Evolutionary conservation across 1,139 yeast species (phyloP), one percentile per base, ranked within the genome.

Genomic region (Saccharomyces hybrid): DNA sequence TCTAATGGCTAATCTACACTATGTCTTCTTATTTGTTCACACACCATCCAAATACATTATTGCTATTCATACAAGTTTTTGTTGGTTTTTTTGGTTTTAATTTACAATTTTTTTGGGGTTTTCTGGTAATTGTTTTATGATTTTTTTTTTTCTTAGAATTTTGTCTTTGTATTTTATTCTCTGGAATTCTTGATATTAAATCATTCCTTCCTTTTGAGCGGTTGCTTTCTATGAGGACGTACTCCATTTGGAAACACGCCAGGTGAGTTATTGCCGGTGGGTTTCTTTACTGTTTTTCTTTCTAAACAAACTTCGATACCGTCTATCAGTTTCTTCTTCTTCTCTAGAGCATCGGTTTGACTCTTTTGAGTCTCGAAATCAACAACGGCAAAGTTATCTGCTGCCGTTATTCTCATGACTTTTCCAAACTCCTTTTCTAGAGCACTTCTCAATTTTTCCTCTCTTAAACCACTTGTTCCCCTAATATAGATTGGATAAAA

Each of bases 341-440:
- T 63, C 31, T 66, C 70, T 26, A 67, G 55, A 5, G 70, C 70
- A 20, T 66, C 67, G 8, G 56, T 59, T 56, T 66, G 69, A 51
- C 67, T 63, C 14, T 61, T 51, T 49, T 66, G 68, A 9, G 59
- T 56, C 54, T 64, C 68, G 53, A 67, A 67, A 57, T 67, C 71
- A 31, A 64, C 64, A 8, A 67, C 70, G 1, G 69, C 68, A 56
- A 66, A 67, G 38, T 64, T 64, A 31, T 64, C 68, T n/a, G 64
- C 65, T 32, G 59, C 57, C 13, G 63, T 63, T 47, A 66, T 62
- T 49, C 63, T 67, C 57, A 59, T 60, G 8, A 67, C 63, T 8
- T 61, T 59, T 13, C 71, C 71, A 52, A 65, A 67, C 44, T 64
- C 67, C 38, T 57, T 59, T 42, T 58, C 60, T 23, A 67, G 55